Base-by-base conservation (phyloP, 306 rosid genomes). In the Delonix regia region DNA sequence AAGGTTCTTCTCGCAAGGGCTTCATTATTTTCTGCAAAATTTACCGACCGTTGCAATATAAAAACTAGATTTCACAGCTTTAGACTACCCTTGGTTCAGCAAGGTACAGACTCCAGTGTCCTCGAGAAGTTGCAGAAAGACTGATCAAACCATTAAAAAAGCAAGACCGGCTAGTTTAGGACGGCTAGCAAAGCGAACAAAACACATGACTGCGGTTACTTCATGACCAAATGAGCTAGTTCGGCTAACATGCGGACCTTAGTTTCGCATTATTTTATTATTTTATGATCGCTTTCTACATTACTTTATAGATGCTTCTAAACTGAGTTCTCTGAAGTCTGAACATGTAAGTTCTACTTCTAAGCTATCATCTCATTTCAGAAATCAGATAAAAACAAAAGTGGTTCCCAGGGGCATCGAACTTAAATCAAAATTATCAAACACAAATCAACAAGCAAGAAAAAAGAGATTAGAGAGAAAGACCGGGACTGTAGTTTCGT, bases 401-500 rank as follows among this genome's bases (percentile, higher is more conserved):
- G 27, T 1, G 3, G 7, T 34, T 34, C 47, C 76, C 78, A 63
- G 18, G 18, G 41, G 21, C 38, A 56, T 41, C 45, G 51, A 39
- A 39, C 19, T 49, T 21, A 25, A 62, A 71, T 34, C 6, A 48
- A 69, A 59, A 45, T 28, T 9, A 61, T 30, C 9, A 18, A 83
- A 39, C 16, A 36, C 73, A 21, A 56, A 70, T 19, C 24, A 48
- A 25, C n/a, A 22, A 69, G 33, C 28, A 10, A 61, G 24, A 44
- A 24, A 41, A 41, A 13, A 39, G 79, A 77, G 68, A 66, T 82
- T 3, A 69, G 83, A 67, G 78, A 81, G 72, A 76, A 71, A 42
- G 67, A 89, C 88, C 93, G 70, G 84, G 47, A 86, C 76, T 73
- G 75, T 69, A 48, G 86, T 69, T 75, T 68, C 73, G 63, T 55